Evolutionary conservation across 495 filamentous ascomycete genomes (phyloP), one percentile per base, ranked within the genome.

Genomic region (Hypoxylon trugodes): DNA sequence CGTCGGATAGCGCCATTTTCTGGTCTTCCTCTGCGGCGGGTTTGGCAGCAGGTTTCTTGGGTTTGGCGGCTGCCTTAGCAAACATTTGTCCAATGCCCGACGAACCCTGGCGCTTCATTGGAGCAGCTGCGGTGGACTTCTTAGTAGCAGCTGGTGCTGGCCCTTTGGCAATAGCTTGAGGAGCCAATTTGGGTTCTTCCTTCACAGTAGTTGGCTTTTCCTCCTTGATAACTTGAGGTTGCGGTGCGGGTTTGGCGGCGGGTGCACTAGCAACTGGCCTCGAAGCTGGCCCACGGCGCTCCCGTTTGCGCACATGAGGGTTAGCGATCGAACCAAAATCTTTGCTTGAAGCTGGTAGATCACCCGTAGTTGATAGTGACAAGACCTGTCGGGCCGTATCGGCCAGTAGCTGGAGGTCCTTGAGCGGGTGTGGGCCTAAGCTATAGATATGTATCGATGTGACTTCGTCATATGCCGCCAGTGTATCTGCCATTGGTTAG

Each of bases 361-460:
- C 56, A 30, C 64, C 64, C 2, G 37, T 9, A 4, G 64, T 53
- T 13, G 68, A 66, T 2, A 76, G 54, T 28, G 42, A 46, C 53
- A 61, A 75, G 80, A 86, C 83, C 81, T 91, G 67, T 81, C 86
- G 67, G 78, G 90, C 85, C 12, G 84, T 86, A 64, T 93, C 88
- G 8, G 87, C 87, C 43, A 96, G 80, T 6, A 89, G 70, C 69
- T 91, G 86, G 26, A 96, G 76, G 68, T 97, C 87, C 79, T 91
- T 88, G 6, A 92, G 74, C 2, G 84, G 79, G 24, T 85, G 81
- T 1, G 90, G 84, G 30, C 89, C 89, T 35, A 98, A 62, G 69
- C 92, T 96, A 74, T 98, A 98, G 42, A 98, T 76, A 69, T 97
- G 91, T 50, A 96, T 87, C 2, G 89, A 90, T 0, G 79, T 80